Evolutionary conservation across 2,329 filamentous ascomycete genomes (phyloP).

Genomic region (Beauveria sp.): DNA sequence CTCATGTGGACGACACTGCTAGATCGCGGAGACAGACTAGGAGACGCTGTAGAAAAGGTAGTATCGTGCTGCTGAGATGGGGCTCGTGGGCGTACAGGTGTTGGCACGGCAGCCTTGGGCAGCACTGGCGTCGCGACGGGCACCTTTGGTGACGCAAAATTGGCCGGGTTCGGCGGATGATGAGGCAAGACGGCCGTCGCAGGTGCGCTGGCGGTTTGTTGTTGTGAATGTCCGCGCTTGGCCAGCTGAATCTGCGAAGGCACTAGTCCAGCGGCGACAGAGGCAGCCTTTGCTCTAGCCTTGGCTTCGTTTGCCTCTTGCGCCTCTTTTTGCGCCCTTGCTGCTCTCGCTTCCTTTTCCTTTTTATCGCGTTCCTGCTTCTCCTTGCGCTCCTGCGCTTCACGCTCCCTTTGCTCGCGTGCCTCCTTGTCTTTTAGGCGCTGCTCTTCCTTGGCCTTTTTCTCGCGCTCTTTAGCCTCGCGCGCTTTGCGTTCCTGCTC

Average conservation of each 20-base stretch:
- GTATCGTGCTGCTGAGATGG: conserved; percentile 64
- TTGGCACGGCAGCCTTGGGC: conserved; percentile 62
- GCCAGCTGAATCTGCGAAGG: conserved; percentile 3
- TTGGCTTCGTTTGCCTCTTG: conserved; percentile 40
- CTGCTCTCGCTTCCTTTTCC: conserved; percentile 48
- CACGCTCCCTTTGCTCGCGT: conserved; percentile 62
- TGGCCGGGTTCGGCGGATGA: conserved; percentile 49
- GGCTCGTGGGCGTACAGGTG: conserved; percentile 68
- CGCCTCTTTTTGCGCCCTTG: conserved; percentile 53
- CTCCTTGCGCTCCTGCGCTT: conserved; percentile 55
- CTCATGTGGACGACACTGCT: conserved; percentile 58
- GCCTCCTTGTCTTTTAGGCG: conserved; percentile 72
- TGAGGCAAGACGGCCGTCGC: conserved; percentile 42
- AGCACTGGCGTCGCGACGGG: conserved; percentile 71
- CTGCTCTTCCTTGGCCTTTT: conserved; percentile 77
- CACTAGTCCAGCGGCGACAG: conserved; percentile 33
- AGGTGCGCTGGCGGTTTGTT: conserved; percentile 28
- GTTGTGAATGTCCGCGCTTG: conserved; percentile 32
- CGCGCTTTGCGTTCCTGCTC: conserved; percentile 76
- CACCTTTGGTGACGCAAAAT: conserved; percentile 70
- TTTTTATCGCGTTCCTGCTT: conserved; percentile 57
- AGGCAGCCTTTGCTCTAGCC: conserved; percentile 63
- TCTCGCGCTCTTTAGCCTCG: conserved; percentile 59
- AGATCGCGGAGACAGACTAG: conserved; percentile 52
- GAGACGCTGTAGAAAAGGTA: conserved; percentile 59